phyloP scores from a whole-genome alignment of 345 rosid genomes.

The Acer yangbiense region DNA sequence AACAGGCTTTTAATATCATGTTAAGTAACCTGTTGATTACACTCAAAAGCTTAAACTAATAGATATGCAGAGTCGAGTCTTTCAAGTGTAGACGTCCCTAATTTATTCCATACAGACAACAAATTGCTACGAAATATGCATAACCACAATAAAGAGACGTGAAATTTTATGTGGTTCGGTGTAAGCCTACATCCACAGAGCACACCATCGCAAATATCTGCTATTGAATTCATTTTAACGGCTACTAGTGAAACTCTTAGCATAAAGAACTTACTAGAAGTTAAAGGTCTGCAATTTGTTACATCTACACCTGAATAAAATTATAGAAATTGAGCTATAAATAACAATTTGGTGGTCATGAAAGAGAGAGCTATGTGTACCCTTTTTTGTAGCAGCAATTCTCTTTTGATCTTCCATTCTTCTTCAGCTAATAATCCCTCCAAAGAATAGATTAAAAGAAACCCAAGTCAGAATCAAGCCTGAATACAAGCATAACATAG shows the following conservation, averaged over 20 bases:
- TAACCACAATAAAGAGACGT: no score
- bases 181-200: no score
- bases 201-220: no score
- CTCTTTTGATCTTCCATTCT: constrained; percentile 92
- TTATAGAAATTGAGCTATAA: no score
- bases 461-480: constrained; percentile 14
- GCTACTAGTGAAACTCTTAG: background rate
- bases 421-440: constrained; percentile 83
- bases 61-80: background rate
- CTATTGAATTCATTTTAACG: background rate
- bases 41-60: no score
- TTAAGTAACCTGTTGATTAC: background rate
- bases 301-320: background rate
- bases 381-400: constrained; percentile 76
- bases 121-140: no score
- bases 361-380: constrained; percentile 33
- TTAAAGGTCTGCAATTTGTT: background rate
- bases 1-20: background rate
- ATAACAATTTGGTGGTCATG: background rate
- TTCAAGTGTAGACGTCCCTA: no score
- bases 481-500: background rate
- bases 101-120: no score
- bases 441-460: constrained; percentile 28
- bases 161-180: no score
- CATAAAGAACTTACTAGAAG: background rate